phyloP scores from a whole-genome alignment of 768 basidiomycete species.

The Collybiopsis confluens region DNA sequence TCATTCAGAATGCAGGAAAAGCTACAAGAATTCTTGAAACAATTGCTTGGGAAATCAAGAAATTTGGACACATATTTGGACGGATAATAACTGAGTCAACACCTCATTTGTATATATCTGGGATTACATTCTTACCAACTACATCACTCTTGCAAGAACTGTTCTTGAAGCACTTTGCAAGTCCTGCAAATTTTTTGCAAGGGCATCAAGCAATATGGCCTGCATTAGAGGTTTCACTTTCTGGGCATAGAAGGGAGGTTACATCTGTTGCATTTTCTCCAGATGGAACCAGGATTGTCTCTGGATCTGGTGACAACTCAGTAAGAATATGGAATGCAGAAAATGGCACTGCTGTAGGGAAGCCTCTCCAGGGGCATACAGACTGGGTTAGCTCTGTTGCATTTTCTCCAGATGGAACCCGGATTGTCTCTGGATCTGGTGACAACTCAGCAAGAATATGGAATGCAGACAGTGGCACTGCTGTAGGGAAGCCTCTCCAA shows the following conservation, averaged over 20 bases:
- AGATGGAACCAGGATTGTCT: background rate
- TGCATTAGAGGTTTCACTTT: background rate
- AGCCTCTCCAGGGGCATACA: background rate
- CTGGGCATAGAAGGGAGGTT: slow-evolving; percentile 3
- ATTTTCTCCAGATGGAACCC: background rate
- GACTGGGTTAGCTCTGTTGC: background rate
- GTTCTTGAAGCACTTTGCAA: background rate
- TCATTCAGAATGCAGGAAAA: too few relatives aligned
- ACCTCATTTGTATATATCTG: slow-evolving; percentile 22
- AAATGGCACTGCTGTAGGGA: background rate
- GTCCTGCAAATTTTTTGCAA: background rate
- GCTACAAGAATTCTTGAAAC: background rate
- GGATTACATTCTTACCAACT: slow-evolving; percentile 17
- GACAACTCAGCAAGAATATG: background rate
- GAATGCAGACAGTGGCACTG: background rate
- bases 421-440: background rate
- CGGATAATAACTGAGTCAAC: slow-evolving; percentile 8
- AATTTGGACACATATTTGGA: slow-evolving; percentile 6
- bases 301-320: background rate
- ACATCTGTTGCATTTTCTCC: background rate
- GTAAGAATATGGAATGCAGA: background rate
- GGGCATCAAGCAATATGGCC: background rate
- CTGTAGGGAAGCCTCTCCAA: background rate
- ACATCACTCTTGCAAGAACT: slow-evolving; percentile 10
- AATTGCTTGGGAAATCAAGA: background rate